These are phyloP conservation scores for Durotheca rogersii DNA, from an alignment of 495 filamentous ascomycete genomes.

Conservation along the genomic window DNA sequence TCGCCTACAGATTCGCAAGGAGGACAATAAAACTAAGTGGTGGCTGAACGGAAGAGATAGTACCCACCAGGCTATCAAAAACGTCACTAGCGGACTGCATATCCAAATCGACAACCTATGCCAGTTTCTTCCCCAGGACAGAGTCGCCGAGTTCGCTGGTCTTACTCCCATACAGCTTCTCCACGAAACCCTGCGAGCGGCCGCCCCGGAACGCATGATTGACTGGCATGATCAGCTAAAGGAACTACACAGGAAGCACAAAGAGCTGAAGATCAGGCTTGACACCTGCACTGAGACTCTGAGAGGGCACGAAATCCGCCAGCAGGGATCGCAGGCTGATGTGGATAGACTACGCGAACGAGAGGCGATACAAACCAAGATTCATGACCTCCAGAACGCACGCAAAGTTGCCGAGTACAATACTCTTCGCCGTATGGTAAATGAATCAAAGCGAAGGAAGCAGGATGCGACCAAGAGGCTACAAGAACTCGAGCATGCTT, in stretches of 20 bases:
- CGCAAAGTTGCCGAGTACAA: constrained; percentile 67
- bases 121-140: constrained; percentile 96
- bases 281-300: constrained; percentile 62
- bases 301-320: constrained; percentile 65
- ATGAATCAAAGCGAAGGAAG: constrained; percentile 48
- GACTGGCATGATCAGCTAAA: constrained; percentile 77
- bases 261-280: constrained; percentile 59
- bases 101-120: constrained; percentile 98
- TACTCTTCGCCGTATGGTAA: constrained; percentile 42
- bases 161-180: constrained; percentile 84
- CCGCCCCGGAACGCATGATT: constrained; percentile 76
- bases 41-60: constrained; percentile 64
- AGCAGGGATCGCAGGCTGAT: constrained; percentile 75
- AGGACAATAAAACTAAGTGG: constrained; percentile 76
- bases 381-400: constrained; percentile 65
- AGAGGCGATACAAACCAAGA: constrained; percentile 61
- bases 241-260: constrained; percentile 66
- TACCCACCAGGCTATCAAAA: constrained; percentile 59
- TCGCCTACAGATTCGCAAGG: constrained; percentile 70
- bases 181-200: constrained; percentile 80
- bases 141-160: constrained; percentile 90
- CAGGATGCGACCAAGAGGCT: constrained; percentile 53
- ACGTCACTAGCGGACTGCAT: constrained; percentile 64
- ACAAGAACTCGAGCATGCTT: constrained; percentile 56
- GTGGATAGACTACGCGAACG: constrained; percentile 81